Conservation (phyloP, 2,329 filamentous ascomycete species). For the Pyrenochaeta sp. region DNA sequence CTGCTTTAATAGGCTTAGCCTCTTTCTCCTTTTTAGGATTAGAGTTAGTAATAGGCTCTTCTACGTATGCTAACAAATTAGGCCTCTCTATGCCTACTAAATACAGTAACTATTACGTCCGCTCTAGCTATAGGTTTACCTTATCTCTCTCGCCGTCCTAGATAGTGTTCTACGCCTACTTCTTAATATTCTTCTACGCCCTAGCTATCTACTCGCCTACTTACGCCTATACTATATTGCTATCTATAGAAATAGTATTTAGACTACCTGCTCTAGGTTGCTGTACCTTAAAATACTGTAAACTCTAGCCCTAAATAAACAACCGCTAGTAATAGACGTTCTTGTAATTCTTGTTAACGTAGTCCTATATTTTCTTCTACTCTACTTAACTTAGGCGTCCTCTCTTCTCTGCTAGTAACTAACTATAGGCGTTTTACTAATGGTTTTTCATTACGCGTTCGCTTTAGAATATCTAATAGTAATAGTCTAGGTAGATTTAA, state of each 20-base stretch:
- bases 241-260: slow-evolving; percentile 4
- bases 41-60: slow-evolving; percentile 13
- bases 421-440: slow-evolving; percentile 7
- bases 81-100: slow-evolving; percentile 19
- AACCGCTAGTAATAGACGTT: slow-evolving; percentile 6
- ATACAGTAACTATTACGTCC: slow-evolving; percentile 19
- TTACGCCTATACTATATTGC: slow-evolving; percentile 10
- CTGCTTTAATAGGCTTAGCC: slow-evolving; percentile 13
- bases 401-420: slow-evolving; percentile 4
- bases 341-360: slow-evolving; percentile 8
- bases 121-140: slow-evolving; percentile 17
- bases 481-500: slow-evolving; percentile 8
- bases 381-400: neutral
- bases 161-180: slow-evolving; percentile 12
- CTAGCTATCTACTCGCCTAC: slow-evolving; percentile 11
- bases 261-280: slow-evolving; percentile 1
- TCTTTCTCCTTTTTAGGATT: slow-evolving; percentile 8
- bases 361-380: neutral
- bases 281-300: slow-evolving; percentile 17
- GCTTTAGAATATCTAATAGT: slow-evolving; percentile 3
- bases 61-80: slow-evolving; percentile 16
- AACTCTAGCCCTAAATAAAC: slow-evolving; percentile 6
- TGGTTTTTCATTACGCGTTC: slow-evolving; percentile 4
- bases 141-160: slow-evolving; percentile 10
- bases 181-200: slow-evolving; percentile 13